A percentile compares a stretch with the other conserved stretches of the same genome.
Evolutionary conservation across 345 rosid species (phyloP).

Genomic region (Kernera saxatilis): DNA sequence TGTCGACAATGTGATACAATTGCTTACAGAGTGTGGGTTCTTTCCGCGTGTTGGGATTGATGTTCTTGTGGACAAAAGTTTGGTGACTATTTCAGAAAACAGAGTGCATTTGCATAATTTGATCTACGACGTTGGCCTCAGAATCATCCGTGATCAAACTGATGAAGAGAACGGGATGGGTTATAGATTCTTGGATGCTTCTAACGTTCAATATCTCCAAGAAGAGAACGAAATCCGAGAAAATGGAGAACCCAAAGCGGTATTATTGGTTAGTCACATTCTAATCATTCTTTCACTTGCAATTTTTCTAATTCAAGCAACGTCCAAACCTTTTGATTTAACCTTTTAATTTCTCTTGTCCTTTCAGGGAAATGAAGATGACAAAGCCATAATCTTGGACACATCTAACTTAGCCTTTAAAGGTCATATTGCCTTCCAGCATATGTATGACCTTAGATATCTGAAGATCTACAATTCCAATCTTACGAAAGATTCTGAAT

Average conservation of each 20-base stretch:
- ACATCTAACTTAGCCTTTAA: background rate
- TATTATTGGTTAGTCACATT: background rate
- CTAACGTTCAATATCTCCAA: background rate
- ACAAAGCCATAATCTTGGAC: constrained; percentile 1
- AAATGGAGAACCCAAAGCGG: background rate
- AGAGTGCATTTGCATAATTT: constrained; percentile 7
- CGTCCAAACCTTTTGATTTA: background rate
- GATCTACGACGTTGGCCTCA: background rate
- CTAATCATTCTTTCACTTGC: background rate
- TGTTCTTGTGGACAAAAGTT: constrained; percentile 26
- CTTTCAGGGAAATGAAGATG: constrained; percentile 4
- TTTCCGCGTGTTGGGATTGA: constrained; percentile 14
- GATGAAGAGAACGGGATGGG: background rate
- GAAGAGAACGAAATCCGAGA: background rate
- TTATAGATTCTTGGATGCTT: background rate
- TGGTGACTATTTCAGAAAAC: background rate
- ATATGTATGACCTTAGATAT: background rate
- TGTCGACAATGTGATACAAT: background rate
- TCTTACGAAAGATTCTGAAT: no score
- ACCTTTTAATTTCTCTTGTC: background rate
- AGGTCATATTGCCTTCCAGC: background rate
- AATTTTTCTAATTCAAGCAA: background rate
- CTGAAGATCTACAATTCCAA: background rate
- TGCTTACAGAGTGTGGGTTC: constrained; percentile 8
- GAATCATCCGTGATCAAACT: background rate